phyloP scores from a whole-genome alignment of 2,329 filamentous ascomycete species.

The Drechslerella dactyloides region DNA sequence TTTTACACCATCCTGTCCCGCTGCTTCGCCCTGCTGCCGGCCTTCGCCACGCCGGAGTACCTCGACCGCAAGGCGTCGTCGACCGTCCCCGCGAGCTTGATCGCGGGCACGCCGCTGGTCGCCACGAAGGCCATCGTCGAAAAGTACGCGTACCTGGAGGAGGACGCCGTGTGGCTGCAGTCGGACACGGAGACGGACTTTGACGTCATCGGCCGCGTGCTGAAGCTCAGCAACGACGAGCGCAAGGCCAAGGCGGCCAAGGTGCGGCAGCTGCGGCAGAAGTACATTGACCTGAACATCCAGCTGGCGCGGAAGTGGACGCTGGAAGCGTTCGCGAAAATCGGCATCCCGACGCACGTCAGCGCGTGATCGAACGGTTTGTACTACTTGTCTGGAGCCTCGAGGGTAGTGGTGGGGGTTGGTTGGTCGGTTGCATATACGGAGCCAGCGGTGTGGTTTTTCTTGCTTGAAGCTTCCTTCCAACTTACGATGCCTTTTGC shows the following conservation, averaged over 20 bases:
- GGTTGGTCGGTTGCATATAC: neutral
- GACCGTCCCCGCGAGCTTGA: slow-evolving; percentile 55
- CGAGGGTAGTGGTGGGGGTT: too few species aligned
- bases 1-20: slow-evolving; percentile 55
- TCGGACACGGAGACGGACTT: slow-evolving; percentile 54
- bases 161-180: slow-evolving; percentile 55
- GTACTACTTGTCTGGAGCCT: too few species aligned
- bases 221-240: slow-evolving; percentile 60
- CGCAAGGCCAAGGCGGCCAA: slow-evolving; percentile 75
- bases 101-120: slow-evolving; percentile 55
- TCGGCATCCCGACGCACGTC: slow-evolving; percentile 34
- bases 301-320: slow-evolving; percentile 82
- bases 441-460: too few species aligned
- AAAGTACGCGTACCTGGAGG: slow-evolving; percentile 55
- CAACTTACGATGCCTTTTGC: slow-evolving; percentile 50
- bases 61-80: slow-evolving; percentile 55
- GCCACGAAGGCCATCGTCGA: slow-evolving; percentile 53
- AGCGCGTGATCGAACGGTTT: neutral
- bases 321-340: slow-evolving; percentile 49
- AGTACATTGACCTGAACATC: slow-evolving; percentile 76
- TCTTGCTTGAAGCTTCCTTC: slow-evolving; percentile 28
- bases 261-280: slow-evolving; percentile 73
- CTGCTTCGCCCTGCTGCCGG: slow-evolving; percentile 55
- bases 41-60: slow-evolving; percentile 54
- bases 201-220: slow-evolving; percentile 54